Evolutionary conservation across 2,329 filamentous ascomycete genomes (phyloP), one percentile per base, ranked within the genome.

Genomic region (Fonsecaea nubica): DNA sequence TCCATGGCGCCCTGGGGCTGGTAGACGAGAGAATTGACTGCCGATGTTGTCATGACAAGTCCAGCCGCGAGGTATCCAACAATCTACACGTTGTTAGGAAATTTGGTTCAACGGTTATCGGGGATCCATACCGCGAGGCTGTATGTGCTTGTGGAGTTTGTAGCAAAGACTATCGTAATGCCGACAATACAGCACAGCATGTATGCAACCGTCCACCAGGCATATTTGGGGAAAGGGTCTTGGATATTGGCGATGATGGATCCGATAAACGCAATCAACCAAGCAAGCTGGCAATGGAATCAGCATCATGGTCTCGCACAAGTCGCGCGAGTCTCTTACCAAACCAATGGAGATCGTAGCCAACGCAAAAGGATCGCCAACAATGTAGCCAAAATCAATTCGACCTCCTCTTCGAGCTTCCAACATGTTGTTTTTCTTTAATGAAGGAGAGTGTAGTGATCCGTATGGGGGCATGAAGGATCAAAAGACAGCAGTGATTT

Each of bases 291-390:
- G 72, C 70, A 53, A 64, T 93, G 97, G 76, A 38, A 74, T 72
- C 58, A 69, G 70, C 42, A 15, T 10, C 5, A 35, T 18, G 2
- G 4, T 42, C 48, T 21, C 15, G 13, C n/a, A 15, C 35, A 58
- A 33, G 32, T 15, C 45, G 38, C 36, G 58, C 10, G 45, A 58
- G 40, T 13, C 36, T 86, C 92, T 79, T 87, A 97, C 94, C 76
- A 92, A 85, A 70, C 91, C 88, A 78, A 98, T 97, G 65, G 94
- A 97, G 71, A 96, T 88, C 40, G 95, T 98, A 63, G 93, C 93
- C 67, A 99, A 86, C 67, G 94, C 93, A 80, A 99, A 98, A 5
- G 95, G 95, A 81, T 99, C 94, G 74, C 95, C 95, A 68, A 97
- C 85, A 74, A 99, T 93, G 80, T 97, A 96, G 77, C 91, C 91